A percentile compares a stretch with the other conserved stretches of the same genome.
These are phyloP conservation scores for Ophiostoma sp. DNA, from an alignment of 2,329 filamentous ascomycete species.

Conservation along the genomic window DNA sequence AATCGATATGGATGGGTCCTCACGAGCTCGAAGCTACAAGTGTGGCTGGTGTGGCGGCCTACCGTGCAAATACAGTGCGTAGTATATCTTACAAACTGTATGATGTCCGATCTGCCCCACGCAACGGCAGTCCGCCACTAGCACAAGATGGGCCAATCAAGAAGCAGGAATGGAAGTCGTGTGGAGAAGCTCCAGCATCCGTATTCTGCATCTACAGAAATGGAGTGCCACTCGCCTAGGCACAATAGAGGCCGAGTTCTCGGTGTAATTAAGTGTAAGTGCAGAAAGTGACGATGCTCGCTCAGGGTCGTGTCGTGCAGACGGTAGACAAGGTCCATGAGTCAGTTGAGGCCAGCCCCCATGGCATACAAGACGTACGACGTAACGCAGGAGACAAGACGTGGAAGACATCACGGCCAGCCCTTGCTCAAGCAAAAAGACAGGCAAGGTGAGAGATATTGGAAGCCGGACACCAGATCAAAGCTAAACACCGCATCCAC, in stretches of 20 bases:
- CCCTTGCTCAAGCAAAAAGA: not conserved
- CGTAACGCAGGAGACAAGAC: not conserved
- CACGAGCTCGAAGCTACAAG: not conserved
- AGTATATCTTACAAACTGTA: not conserved
- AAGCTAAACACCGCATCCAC: not conserved
- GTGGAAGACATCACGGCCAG: no score
- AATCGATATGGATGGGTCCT: not conserved
- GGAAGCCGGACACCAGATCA: no score
- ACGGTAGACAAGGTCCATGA: no score
- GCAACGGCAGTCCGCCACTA: slow-evolving; percentile 9
- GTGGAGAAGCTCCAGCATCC: not conserved
- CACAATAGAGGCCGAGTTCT: slow-evolving; percentile 14
- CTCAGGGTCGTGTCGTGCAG: no score
- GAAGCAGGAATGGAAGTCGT: no score
- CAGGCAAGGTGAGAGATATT: not conserved
- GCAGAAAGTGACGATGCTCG: not conserved
- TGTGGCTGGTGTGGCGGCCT: slow-evolving; percentile 10
- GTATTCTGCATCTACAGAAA: not conserved
- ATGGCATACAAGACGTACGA: not conserved
- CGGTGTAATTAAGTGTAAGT: slow-evolving; percentile 7
- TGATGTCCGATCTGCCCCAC: not conserved
- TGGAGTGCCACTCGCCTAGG: not conserved
- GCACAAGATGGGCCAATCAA: not conserved
- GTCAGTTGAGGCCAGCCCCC: no score
- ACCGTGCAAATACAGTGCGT: not conserved